Percentiles rank a stretch among this genome's conserved stretches.
Conservation (phyloP, 768 basidiomycete genomes). For the Tephrocybe sp. region DNA sequence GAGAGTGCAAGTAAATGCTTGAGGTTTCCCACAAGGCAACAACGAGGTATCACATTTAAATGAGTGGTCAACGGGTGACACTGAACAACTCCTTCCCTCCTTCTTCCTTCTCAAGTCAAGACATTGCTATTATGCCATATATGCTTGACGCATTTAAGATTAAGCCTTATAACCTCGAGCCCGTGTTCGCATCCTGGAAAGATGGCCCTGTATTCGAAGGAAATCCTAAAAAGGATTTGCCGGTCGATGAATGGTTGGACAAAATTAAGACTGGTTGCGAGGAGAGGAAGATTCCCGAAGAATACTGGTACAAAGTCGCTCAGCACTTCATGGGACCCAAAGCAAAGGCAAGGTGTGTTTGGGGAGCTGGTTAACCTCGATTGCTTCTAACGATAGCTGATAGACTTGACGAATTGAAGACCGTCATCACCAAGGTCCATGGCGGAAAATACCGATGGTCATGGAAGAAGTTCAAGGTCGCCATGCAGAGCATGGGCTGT, state of each 20-base stretch:
- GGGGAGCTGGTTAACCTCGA: neutral
- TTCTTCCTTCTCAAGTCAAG: neutral
- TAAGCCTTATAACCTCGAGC: slow-evolving; percentile 74
- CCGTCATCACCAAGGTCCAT: slow-evolving; percentile 70
- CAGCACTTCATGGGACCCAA: slow-evolving; percentile 74
- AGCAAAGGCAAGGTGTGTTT: slow-evolving; percentile 56
- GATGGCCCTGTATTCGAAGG: slow-evolving; percentile 69
- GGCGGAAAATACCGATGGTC: slow-evolving; percentile 80
- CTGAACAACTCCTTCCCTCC: neutral
- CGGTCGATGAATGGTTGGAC: slow-evolving; percentile 74
- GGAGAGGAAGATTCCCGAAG: slow-evolving; percentile 70
- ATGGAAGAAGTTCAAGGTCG: slow-evolving; percentile 81
- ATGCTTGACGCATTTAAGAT: slow-evolving; percentile 81
- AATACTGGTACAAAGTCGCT: slow-evolving; percentile 82
- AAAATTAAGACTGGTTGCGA: slow-evolving; percentile 71
- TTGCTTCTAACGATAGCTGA: neutral
- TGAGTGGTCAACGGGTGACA: neutral
- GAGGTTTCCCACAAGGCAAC: slow-evolving; percentile 13
- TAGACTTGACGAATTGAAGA: slow-evolving; percentile 68
- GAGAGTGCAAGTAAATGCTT: neutral
- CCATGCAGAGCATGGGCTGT: slow-evolving; percentile 84
- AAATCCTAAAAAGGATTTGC: slow-evolving; percentile 64
- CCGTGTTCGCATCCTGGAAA: slow-evolving; percentile 63
- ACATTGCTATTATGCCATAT: slow-evolving; percentile 3
- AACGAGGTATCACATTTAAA: slow-evolving; percentile 22